phyloP scores from a whole-genome alignment of 805 yeast genomes.

The Blastobotrys attinorum region DNA sequence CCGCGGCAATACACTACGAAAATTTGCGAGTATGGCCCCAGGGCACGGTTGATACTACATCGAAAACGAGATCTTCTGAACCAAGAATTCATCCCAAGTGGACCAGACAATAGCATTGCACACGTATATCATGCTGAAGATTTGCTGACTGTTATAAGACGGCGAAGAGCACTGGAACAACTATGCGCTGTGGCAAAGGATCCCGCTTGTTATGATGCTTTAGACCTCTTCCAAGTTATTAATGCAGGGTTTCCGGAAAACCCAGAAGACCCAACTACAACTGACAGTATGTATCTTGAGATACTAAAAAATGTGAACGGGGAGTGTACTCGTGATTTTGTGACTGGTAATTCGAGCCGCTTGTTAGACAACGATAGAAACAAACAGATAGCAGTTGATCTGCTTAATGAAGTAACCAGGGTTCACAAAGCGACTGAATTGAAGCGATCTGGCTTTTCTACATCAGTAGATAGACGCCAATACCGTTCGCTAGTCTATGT shows the following conservation, averaged over 20 bases:
- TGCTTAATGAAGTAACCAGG: background rate
- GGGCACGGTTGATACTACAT: background rate
- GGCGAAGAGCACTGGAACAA: background rate
- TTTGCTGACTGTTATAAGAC: background rate
- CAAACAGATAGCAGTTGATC: background rate
- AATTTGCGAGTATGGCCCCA: slow-evolving; percentile 1
- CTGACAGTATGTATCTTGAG: too few relatives aligned
- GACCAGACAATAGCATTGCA: background rate
- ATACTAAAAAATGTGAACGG: too few relatives aligned
- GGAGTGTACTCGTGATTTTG: too few relatives aligned
- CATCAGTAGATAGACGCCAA: background rate
- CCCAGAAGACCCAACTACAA: background rate
- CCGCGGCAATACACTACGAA: background rate
- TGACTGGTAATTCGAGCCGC: background rate
- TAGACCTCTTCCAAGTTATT: background rate
- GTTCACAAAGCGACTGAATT: background rate
- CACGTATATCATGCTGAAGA: background rate
- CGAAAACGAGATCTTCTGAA: background rate
- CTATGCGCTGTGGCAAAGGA: background rate
- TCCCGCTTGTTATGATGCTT: background rate
- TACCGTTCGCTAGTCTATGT: background rate
- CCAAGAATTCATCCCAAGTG: background rate
- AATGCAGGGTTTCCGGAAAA: background rate
- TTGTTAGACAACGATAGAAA: too few relatives aligned
- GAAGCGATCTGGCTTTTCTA: background rate